Conservation (phyloP, 345 rosid genomes). For the Reutealis trisperma region DNA sequence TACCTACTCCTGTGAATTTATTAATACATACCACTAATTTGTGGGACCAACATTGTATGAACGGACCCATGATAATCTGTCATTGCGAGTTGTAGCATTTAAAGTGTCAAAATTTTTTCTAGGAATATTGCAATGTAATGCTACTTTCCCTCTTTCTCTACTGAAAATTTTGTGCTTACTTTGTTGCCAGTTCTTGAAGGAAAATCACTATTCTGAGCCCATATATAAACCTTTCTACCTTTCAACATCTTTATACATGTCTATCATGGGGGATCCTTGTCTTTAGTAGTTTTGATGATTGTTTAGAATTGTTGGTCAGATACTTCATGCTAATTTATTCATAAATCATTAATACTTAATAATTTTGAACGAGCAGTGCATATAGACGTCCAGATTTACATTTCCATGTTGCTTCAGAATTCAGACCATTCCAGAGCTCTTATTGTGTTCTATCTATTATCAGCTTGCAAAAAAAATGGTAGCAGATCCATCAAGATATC, state of each 20-base stretch:
- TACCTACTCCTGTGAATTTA: too few species aligned
- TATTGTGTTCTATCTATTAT: conserved; percentile 18
- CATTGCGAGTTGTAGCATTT: not conserved
- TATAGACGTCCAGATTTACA: not conserved
- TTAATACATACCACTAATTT: too few species aligned
- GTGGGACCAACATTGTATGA: not conserved
- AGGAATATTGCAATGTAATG: not conserved
- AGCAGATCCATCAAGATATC: conserved; percentile 64
- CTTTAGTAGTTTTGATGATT: not conserved
- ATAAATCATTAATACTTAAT: not conserved
- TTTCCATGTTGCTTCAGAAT: conserved; percentile 1
- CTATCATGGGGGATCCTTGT: not conserved
- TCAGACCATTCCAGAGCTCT: not conserved
- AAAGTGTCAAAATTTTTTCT: not conserved
- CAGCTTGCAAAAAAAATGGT: conserved; percentile 75
- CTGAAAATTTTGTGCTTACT: not conserved
- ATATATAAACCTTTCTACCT: not conserved
- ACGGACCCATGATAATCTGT: not conserved
- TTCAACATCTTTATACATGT: not conserved
- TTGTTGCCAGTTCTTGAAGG: not conserved
- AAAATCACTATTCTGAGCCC: not conserved
- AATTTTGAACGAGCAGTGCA: not conserved
- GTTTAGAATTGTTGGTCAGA: not conserved
- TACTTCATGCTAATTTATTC: not conserved
- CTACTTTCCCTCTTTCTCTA: not conserved